These are phyloP conservation scores for Trifolium fragiferum DNA, from an alignment of 306 rosid genomes.

Conservation along the genomic window DNA sequence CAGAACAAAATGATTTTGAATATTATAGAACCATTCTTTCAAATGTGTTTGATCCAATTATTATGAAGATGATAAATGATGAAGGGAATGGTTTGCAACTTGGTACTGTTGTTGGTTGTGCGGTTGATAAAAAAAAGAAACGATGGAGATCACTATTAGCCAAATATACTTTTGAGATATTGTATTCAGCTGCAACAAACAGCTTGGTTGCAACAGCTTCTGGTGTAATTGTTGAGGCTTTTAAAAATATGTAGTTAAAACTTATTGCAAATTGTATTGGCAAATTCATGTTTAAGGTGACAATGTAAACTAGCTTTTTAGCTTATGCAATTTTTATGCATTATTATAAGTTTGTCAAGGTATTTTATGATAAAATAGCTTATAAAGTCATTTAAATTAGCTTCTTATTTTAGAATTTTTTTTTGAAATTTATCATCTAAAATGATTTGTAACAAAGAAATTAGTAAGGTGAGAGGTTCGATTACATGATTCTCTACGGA, in stretches of 20 bases:
- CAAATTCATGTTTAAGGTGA: background rate
- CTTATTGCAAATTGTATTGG: too few species aligned
- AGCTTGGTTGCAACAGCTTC: background rate
- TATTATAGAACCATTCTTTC: background rate
- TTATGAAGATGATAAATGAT: background rate
- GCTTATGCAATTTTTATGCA: too few species aligned
- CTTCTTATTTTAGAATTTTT: too few species aligned
- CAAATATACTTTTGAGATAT: background rate
- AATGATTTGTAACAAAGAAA: too few species aligned
- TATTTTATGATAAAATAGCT: too few species aligned
- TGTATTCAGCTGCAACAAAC: background rate
- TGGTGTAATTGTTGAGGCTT: background rate
- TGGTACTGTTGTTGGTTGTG: background rate
- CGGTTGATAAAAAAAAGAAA: background rate
- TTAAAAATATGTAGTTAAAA: background rate
- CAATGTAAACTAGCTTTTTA: too few species aligned
- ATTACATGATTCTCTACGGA: too few species aligned
- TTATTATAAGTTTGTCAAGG: too few species aligned
- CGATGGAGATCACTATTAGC: background rate
- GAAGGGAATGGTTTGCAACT: background rate
- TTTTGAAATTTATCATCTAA: too few species aligned
- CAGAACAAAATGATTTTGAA: background rate
- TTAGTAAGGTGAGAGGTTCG: too few species aligned
- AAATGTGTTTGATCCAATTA: background rate
- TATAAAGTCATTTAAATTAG: too few species aligned